Base-by-base conservation (phyloP, 1,284 basidiomycete genomes). In the Cutaneotrichosporon dermatis region DNA sequence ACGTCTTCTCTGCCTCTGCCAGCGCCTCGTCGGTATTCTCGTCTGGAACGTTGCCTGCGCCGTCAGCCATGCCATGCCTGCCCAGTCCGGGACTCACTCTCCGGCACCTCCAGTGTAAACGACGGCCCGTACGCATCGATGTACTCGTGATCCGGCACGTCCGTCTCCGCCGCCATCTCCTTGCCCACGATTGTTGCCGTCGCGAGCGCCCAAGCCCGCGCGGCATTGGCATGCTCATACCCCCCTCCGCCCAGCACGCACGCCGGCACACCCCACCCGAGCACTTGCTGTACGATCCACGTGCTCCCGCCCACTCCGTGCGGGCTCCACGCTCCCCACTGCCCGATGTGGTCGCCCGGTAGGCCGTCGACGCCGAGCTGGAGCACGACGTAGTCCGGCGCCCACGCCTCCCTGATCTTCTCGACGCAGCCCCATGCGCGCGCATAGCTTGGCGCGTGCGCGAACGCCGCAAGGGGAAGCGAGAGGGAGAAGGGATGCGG, bases 331-430 rank as follows among this genome's bases (percentile, higher is more conserved):
- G 92, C 93, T 78, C 88, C 91, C 43, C 74, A 75, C 58, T 68
- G 66, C 0, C 83, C 85, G 0, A 83, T 84, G 0, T 89, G 87
- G 74, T 96, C 93, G 0, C 87, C 89, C 0, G 90, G 86, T 1
- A 97, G 81, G 0, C 87, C 91, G 65, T 97, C 93, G 0, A 85
- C 84, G 2, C 93, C 93, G 59, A 91, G 90, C 71, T 96, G 92
- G 0, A 96, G 72, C 0, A 95, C 83, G 3, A 92, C 76, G 66
- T 84, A 89, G 65, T 93, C 87, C 0, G 93, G 92, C 1, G 79
- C 67, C 74, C 88, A 94, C 0, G 83, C 82, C 7, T 81, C 78
- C 53, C 79, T 83, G 13, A 93, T 78, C 1, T 75, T 76, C 66
- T 91, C 85, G 6, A 93, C 79, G 50, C 67, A 72, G 0, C 76